Conservation (phyloP, 768 basidiomycete genomes). For the Rhizopogon vulgaris region DNA sequence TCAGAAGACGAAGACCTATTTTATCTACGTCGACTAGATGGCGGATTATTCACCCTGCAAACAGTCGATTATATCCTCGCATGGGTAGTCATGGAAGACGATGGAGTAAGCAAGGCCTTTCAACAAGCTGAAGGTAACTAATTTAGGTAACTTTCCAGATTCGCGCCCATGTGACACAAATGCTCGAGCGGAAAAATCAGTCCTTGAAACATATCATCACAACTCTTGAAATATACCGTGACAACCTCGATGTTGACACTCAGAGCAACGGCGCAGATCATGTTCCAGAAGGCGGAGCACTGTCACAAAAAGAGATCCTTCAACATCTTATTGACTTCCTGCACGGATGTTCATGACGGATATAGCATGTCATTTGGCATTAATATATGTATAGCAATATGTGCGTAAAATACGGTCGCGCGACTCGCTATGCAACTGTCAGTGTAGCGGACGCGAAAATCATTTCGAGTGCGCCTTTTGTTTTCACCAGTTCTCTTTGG, state of each 20-base stretch:
- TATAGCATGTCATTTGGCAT: conserved; percentile 5
- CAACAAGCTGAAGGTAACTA: not conserved
- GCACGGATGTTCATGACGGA: conserved; percentile 22
- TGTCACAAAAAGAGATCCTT: conserved; percentile 64
- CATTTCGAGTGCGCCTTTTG: conserved; percentile 90
- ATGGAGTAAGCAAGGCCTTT: conserved; percentile 61
- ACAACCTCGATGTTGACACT: conserved; percentile 61
- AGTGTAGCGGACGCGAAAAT: conserved; percentile 57
- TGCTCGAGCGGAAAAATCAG: conserved; percentile 70
- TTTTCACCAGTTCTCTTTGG: conserved; percentile 77
- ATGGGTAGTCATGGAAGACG: conserved; percentile 97
- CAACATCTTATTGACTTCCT: conserved; percentile 63
- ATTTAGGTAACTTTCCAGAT: conserved; percentile 42
- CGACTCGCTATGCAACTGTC: conserved; percentile 11
- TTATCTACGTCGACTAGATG: conserved; percentile 85
- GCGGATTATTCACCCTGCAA: conserved; percentile 84
- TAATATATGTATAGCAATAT: conserved; percentile 9
- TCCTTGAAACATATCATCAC: conserved; percentile 64
- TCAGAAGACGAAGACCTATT: conserved; percentile 66
- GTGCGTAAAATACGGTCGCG: conserved; percentile 11
- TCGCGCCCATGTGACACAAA: conserved; percentile 63
- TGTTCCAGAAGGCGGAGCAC: conserved; percentile 32
- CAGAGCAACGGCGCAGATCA: conserved; percentile 20
- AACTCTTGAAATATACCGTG: conserved; percentile 65
- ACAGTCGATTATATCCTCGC: conserved; percentile 91